Conservation (phyloP, 176 grass and related monocot species). For the Pontederia crassipes region DNA sequence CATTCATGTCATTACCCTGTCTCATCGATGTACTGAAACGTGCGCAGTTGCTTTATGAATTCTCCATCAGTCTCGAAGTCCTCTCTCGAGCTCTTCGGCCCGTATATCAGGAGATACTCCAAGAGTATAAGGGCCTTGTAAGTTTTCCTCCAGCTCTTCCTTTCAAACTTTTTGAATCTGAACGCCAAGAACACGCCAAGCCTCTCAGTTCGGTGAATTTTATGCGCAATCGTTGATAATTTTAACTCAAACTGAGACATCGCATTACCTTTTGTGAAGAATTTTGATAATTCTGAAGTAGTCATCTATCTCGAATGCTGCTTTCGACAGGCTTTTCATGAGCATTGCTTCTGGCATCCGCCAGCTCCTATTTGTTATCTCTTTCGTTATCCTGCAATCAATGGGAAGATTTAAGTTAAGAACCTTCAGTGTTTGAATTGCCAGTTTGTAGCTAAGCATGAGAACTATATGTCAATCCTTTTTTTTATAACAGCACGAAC, state of each 20-base stretch:
- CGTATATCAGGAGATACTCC: conserved; percentile 72
- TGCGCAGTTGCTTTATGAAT: conserved; percentile 35
- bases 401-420: too few species aligned
- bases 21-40: conserved; percentile 77
- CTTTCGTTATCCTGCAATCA: conserved; percentile 51
- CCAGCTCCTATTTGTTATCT: conserved; percentile 66
- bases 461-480: too few species aligned
- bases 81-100: conserved; percentile 44
- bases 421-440: too few species aligned
- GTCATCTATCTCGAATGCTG: conserved; percentile 91
- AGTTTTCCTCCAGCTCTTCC: conserved; percentile 62
- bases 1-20: conserved; percentile 33
- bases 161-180: conserved; percentile 61
- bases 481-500: too few species aligned
- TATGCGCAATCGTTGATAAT: too few species aligned
- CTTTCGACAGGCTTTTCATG: conserved; percentile 63
- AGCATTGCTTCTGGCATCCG: conserved; percentile 65
- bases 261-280: conserved; percentile 36
- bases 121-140: conserved; percentile 78
- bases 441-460: too few species aligned
- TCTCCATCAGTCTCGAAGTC: conserved; percentile 55
- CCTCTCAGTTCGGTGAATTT: too few species aligned
- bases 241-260: not conserved
- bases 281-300: conserved; percentile 61
- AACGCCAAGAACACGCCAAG: not conserved